Evolutionary conservation across 2,329 filamentous ascomycete genomes (phyloP).

Genomic region (Fusarium sp.): DNA sequence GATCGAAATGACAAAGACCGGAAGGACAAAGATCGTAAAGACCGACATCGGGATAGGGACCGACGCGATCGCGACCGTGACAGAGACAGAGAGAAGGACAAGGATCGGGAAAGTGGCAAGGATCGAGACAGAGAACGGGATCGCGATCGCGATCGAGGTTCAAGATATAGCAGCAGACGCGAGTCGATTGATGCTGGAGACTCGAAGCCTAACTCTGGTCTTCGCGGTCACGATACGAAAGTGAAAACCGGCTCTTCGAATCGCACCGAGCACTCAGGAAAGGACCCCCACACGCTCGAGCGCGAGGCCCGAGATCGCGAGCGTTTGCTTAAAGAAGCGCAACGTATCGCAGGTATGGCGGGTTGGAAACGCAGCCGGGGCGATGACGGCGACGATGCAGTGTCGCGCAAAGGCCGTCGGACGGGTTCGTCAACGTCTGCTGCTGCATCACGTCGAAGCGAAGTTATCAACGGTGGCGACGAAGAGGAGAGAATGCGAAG

Average conservation of each 20-base stretch:
- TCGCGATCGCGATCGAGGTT: constrained; percentile 47
- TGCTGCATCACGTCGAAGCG: constrained; percentile 54
- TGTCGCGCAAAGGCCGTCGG: constrained; percentile 52
- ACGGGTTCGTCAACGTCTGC: constrained; percentile 46
- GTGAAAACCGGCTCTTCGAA: constrained; percentile 49
- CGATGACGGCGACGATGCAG: constrained; percentile 49
- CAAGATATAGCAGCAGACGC: constrained; percentile 47
- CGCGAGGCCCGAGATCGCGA: constrained; percentile 73
- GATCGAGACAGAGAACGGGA: constrained; percentile 49
- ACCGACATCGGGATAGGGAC: constrained; percentile 50
- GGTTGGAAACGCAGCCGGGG: constrained; percentile 62
- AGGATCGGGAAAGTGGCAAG: constrained; percentile 41
- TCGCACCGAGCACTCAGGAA: constrained; percentile 36
- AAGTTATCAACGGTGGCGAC: constrained; percentile 57
- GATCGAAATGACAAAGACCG: constrained; percentile 49
- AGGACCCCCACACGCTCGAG: constrained; percentile 70
- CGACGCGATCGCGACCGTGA: constrained; percentile 46
- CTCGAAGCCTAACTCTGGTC: constrained; percentile 55
- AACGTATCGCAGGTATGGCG: constrained; percentile 67
- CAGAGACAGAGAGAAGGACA: constrained; percentile 47
- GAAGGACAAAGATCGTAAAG: constrained; percentile 54
- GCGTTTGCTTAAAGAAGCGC: constrained; percentile 73
- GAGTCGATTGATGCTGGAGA: constrained; percentile 40
- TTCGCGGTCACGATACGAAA: constrained; percentile 52
- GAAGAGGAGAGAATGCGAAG: constrained; percentile 63